Evolutionary conservation across 2,329 filamentous ascomycete species (phyloP).

Genomic region (Talaromyces sp.): DNA sequence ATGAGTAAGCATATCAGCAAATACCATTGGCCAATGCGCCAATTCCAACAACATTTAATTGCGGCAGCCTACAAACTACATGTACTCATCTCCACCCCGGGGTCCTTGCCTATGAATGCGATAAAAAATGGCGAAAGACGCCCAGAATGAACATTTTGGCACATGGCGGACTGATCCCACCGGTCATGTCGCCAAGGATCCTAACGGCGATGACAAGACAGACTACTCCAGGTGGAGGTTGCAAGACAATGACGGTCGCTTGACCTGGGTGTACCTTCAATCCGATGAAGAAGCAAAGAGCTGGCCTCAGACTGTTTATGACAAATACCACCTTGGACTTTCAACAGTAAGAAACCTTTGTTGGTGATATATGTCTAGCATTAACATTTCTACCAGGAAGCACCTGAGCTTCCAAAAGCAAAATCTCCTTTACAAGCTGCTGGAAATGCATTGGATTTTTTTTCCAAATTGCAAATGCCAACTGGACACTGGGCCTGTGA

Average conservation of each 20-base stretch:
- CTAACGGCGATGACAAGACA: slow-evolving; percentile 52
- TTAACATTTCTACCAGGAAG: slow-evolving; percentile 49
- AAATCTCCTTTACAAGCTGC: slow-evolving; percentile 72
- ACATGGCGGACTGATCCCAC: slow-evolving; percentile 31
- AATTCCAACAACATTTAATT: neutral
- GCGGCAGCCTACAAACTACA: neutral
- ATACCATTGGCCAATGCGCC: neutral
- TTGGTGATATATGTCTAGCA: neutral
- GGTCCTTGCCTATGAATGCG: neutral
- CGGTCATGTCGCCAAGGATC: slow-evolving; percentile 29
- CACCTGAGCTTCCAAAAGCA: slow-evolving; percentile 67
- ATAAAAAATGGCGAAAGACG: slow-evolving; percentile 4
- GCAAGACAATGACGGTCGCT: slow-evolving; percentile 73
- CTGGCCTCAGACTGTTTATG: slow-evolving; percentile 85
- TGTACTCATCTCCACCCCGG: too few species aligned
- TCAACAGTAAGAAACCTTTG: slow-evolving; percentile 58
- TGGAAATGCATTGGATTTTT: slow-evolving; percentile 79
- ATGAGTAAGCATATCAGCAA: neutral
- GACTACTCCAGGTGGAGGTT: slow-evolving; percentile 82
- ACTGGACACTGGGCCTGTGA: slow-evolving; percentile 96
- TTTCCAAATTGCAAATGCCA: slow-evolving; percentile 80
- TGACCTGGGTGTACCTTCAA: slow-evolving; percentile 89
- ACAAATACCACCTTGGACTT: slow-evolving; percentile 81
- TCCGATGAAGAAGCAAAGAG: slow-evolving; percentile 64
- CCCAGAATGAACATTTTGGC: slow-evolving; percentile 20